A percentile compares a stretch with the other conserved stretches of the same genome.
Conservation (phyloP, 2,329 filamentous ascomycete species). For the Fusarium compactum region DNA sequence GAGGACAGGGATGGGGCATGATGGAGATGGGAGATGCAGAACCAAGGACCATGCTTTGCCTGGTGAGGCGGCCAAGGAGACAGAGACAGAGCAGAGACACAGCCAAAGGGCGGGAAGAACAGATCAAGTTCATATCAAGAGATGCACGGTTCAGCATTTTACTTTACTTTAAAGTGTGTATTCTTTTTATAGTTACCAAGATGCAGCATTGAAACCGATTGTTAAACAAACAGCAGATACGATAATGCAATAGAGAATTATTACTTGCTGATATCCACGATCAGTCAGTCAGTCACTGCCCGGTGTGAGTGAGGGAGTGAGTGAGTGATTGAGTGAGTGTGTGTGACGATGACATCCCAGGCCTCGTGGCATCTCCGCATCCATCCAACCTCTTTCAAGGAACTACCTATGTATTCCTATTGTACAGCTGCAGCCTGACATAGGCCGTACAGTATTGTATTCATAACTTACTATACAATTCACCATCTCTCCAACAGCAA, state of each 20-base stretch:
- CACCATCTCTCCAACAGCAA: neutral
- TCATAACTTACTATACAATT: neutral
- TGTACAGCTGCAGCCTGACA: neutral
- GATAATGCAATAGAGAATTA: neutral
- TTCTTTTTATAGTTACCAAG: neutral
- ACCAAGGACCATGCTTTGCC: conserved; percentile 24
- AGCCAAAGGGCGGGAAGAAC: conserved; percentile 15
- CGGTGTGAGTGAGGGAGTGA: conserved; percentile 15
- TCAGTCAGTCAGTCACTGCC: conserved; percentile 22
- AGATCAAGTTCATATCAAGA: neutral
- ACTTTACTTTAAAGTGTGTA: neutral
- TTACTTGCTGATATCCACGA: conserved; percentile 15
- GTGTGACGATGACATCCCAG: conserved; percentile 42
- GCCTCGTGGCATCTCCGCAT: conserved; percentile 42
- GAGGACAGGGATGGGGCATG: conserved; percentile 12
- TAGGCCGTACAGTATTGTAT: neutral
- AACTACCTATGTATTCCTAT: neutral
- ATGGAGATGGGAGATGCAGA: conserved; percentile 3
- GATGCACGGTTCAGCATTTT: conserved; percentile 1
- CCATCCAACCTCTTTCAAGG: conserved; percentile 36
- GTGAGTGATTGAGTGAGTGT: conserved; percentile 25
- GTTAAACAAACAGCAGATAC: conserved; percentile 1
- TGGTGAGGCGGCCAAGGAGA: conserved; percentile 18
- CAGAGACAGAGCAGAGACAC: too few relatives aligned
- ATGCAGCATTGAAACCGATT: neutral